Evolutionary conservation across 805 yeast genomes (phyloP).

Genomic region (Yarrowia yakushimensis): DNA sequence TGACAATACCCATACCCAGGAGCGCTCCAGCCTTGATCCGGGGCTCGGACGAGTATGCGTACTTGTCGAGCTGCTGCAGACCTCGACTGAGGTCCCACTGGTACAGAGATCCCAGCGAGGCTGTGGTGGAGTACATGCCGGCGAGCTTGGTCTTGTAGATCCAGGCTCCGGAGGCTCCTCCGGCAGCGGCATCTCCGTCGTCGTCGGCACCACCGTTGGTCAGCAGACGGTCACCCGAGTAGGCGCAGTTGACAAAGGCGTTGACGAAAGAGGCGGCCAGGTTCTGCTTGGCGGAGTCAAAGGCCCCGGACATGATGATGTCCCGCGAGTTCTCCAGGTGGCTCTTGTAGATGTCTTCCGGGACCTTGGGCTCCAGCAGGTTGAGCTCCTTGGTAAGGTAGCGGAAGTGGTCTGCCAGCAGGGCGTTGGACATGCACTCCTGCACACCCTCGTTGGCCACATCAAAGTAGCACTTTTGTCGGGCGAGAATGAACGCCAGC

Average conservation of each 20-base stretch:
- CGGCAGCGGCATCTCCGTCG: background rate
- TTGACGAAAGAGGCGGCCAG: constrained; percentile 93
- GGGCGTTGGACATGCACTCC: constrained; percentile 76
- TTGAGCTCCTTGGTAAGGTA: constrained; percentile 85
- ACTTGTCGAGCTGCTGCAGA: constrained; percentile 83
- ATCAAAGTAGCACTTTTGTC: constrained; percentile 77
- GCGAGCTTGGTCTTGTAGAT: constrained; percentile 86
- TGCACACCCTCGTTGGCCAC: constrained; percentile 58
- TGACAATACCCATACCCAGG: constrained; percentile 88
- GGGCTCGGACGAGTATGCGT: constrained; percentile 76
- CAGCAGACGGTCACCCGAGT: constrained; percentile 76
- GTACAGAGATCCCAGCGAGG: constrained; percentile 82
- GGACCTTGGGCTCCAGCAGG: constrained; percentile 82
- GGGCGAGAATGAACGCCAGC: constrained; percentile 81
- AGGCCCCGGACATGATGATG: constrained; percentile 47
- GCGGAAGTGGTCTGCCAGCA: constrained; percentile 70
- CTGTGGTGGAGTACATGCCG: constrained; percentile 90
- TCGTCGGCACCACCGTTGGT: constrained; percentile 56
- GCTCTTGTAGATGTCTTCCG: constrained; percentile 90
- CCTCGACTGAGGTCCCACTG: constrained; percentile 93
- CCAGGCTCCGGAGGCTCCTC: constrained; percentile 69
- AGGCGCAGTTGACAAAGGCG: constrained; percentile 87
- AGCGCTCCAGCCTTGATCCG: constrained; percentile 95
- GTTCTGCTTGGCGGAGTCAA: constrained; percentile 93
- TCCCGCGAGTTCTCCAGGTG: constrained; percentile 73